These are phyloP conservation scores for Globisporangium viniferum DNA, from an alignment of 352 stramenopile species.

Conservation along the genomic window DNA sequence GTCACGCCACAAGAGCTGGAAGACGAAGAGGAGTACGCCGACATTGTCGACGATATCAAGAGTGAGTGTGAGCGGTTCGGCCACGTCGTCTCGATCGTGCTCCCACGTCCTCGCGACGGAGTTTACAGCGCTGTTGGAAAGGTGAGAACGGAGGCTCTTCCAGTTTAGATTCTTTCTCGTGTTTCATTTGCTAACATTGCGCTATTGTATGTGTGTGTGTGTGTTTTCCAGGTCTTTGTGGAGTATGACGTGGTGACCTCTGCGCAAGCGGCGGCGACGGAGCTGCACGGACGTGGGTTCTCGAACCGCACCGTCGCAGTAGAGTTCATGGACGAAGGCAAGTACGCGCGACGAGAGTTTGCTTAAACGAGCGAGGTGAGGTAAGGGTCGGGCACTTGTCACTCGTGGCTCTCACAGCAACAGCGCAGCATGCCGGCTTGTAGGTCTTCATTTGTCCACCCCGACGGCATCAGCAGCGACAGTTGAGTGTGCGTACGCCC, in stretches of 20 bases:
- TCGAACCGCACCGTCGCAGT: conserved; percentile 89
- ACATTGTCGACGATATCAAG: conserved; percentile 96
- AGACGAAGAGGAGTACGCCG: conserved; percentile 93
- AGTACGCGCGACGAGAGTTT: conserved; percentile 83
- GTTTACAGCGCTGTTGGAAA: conserved; percentile 60
- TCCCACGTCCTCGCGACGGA: conserved; percentile 70
- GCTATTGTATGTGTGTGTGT: conserved; percentile 14
- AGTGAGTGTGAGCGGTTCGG: conserved; percentile 92
- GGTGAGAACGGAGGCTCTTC: conserved; percentile 19
- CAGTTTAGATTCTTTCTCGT: neutral
- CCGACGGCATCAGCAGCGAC: neutral
- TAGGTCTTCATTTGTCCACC: too few species aligned
- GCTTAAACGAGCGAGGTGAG: conserved; percentile 21
- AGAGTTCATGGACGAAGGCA: conserved; percentile 86
- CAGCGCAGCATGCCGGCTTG: too few species aligned
- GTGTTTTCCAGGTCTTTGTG: conserved; percentile 83
- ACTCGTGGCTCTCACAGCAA: neutral
- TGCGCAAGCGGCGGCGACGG: conserved; percentile 75
- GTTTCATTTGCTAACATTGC: conserved; percentile 3
- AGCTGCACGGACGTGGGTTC: conserved; percentile 93
- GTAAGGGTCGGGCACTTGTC: neutral
- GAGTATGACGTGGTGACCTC: conserved; percentile 88
- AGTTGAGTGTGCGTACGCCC: neutral
- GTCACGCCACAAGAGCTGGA: conserved; percentile 94
- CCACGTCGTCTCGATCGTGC: conserved; percentile 73